Base-by-base conservation (phyloP, 2,329 filamentous ascomycete genomes). In the Calonectria henricotiae region DNA sequence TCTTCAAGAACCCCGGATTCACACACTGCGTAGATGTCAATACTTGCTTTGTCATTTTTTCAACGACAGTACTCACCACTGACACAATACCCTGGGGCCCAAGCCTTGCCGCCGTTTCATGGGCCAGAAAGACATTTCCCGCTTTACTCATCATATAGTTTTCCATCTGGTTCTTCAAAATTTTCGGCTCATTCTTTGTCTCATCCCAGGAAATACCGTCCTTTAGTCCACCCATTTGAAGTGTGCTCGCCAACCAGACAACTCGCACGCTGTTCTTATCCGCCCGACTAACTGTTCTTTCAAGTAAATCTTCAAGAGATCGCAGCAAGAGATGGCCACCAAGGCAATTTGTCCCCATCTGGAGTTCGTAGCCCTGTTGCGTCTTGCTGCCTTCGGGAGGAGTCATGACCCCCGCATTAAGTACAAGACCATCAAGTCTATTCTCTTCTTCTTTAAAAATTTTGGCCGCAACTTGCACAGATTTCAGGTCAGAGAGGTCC, bases 61-160 rank as follows among this genome's bases (percentile, higher is more conserved):
- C 7, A 8, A 9, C 5, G 15, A 49, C 9, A 13, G 37, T 30
- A 68, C 69, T 60, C 47, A 72, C 67, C 66, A 71, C 51, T n/a
- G 69, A 73, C 11, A 74, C 51, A n/a, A 75, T 54, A 3, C 73
- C 74, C 9, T 67, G 55, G n/a, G 47, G 9, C 8, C 69, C 69
- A 12, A 75, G 35, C 27, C 70, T 65, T 23, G 11, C 37, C 13
- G 73, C 47, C n/a, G 70, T 67, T 25, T 74, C 74, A 1, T 71
- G 65, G 4, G 69, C 64, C 3, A 75, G n/a, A 37, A 75, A 54
- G 3, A 70, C 49, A 12, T 75, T 75, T 5, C 67, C 73, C 1
- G 65, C 68, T 35, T 76, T 75, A 30, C 66, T 73, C 72, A 75
- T 75, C 70, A 74, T 74, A 55, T 74, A 75, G n/a, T 75, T 75